Base-by-base conservation (phyloP, 2,329 filamentous ascomycete species). In the Beauveria medogensis region DNA sequence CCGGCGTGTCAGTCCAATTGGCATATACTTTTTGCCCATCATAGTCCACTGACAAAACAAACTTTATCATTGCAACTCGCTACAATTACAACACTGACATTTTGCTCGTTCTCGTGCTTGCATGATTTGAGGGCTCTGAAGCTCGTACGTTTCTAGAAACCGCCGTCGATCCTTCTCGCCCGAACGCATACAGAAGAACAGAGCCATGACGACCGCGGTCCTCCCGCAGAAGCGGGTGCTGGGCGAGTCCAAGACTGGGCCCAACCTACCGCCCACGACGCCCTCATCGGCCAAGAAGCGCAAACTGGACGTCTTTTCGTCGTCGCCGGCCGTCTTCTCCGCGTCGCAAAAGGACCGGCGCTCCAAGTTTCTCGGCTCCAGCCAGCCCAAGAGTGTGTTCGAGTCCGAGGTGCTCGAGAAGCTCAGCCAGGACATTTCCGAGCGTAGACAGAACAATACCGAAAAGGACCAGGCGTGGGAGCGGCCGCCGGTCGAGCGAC, bases 381-480 rank as follows among this genome's bases (percentile, higher is more conserved):
- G 83, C 67, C 91, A 92, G 73, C 84, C 84, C 18, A 97, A 96
- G 77, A 96, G 92, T 72, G 84, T 89, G 60, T 99, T 99, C 72
- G 94, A 97, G 75, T 88, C 89, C 62, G 92, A 97, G 71, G 91
- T 96, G 2, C 81, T 99, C 64, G 93, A 97, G 80, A 96, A 96
- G 78, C 84, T 99, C 74, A 94, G 91, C 64, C 93, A 97, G 74
- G 92, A 97, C 71, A 92, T 97, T 64, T 88, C 84, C 26, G 89
- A 88, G 22, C 80, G 95, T 66, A 96, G 92, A 78, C 82, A 90
- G 69, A 90, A 83, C 74, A 97, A 95, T 74, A 82, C 90, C 2
- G 94, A 99, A 71, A 95, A 88, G 73, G 93, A 97, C 72, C 94
- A 99, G 74, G 83, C 91, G 71, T 99, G 94, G 95, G 87, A 88